phyloP scores from a whole-genome alignment of 2,329 filamentous ascomycete genomes.

The Aspergillus neoniger region DNA sequence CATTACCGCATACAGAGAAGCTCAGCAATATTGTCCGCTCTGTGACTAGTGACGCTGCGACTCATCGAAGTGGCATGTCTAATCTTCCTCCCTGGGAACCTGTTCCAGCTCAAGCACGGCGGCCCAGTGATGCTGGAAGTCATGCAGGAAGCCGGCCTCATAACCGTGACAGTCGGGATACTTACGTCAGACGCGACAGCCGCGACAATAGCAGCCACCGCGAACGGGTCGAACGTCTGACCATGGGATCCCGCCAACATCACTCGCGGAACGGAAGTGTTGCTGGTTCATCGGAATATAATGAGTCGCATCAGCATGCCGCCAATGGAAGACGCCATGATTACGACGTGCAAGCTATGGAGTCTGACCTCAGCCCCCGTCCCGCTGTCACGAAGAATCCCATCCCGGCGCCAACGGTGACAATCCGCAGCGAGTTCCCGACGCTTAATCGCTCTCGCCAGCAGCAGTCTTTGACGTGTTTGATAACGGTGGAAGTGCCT shows the following conservation, averaged over 20 bases:
- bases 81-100: constrained; percentile 65
- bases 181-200: constrained; percentile 40
- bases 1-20: constrained; percentile 67
- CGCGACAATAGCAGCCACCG: constrained; percentile 45
- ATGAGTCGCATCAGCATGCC: constrained; percentile 67
- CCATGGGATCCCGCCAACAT: constrained; percentile 40
- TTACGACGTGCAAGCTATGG: constrained; percentile 96
- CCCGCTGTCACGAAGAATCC: constrained; percentile 71
- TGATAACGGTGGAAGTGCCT: constrained; percentile 90
- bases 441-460: constrained; percentile 89
- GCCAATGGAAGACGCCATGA: constrained; percentile 75
- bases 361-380: constrained; percentile 75
- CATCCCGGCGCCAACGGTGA: constrained; percentile 88
- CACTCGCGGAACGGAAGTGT: constrained; percentile 81
- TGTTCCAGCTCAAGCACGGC: constrained; percentile 33
- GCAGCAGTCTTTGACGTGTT: constrained; percentile 90
- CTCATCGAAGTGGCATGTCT: constrained; percentile 51
- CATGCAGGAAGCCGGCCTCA: constrained; percentile 29
- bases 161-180: constrained; percentile 32
- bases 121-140: constrained; percentile 36
- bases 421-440: constrained; percentile 93
- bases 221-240: constrained; percentile 50
- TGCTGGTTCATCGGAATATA: constrained; percentile 74
- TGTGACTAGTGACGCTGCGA: constrained; percentile 66
- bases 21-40: constrained; percentile 90